Base-by-base conservation (phyloP, 768 basidiomycete species). In the Auriculariales sp. region DNA sequence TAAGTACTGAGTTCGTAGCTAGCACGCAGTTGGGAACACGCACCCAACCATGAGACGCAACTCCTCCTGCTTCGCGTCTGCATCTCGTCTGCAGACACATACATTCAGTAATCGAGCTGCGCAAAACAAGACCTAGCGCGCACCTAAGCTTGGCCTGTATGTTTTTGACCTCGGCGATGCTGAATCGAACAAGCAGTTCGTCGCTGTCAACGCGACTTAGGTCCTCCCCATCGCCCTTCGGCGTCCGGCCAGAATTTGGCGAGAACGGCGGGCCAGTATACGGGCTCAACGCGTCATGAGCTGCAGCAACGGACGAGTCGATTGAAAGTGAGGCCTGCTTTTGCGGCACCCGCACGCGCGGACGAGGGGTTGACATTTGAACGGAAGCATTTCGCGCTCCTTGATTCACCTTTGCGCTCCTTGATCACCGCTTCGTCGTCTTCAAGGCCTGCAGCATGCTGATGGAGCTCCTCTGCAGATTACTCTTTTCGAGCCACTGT, bases 21-120 rank as follows among this genome's bases (percentile, higher is more conserved):
- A 31, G 45, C 11, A 25, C 15, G 51, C 15, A 50, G 45, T 29
- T 52, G 36, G 25, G 9, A 14, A 7, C 55, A 81, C 88, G 75
- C 68, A 91, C 88, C 88, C 88, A 66, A 91, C 88, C 88, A 90
- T 91, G 39, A 85, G 70, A 58, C 88, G 74, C 36, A 91, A 72
- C 59, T 91, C 88, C 61, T 90, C 84, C 58, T 88, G 83, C 63
- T 91, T 90, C 36, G 78, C 81, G 59, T 89, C 84, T 0, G 87
- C 88, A 66, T 90, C 88, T 14, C 73, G 66, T 62, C 87, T 89
- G 34, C 31, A 32, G 14, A 50, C 48, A 25, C 36, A 45, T 25
- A 50, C 46, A 50, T 25, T 58, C 4, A 48, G n/a, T 33, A 17
- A 14, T 19, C 5, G 30, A 19, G 25, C 32, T 19, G n/a, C 9